Conservation (phyloP, 441 rosid species). For the Aquilaria agallochum region DNA sequence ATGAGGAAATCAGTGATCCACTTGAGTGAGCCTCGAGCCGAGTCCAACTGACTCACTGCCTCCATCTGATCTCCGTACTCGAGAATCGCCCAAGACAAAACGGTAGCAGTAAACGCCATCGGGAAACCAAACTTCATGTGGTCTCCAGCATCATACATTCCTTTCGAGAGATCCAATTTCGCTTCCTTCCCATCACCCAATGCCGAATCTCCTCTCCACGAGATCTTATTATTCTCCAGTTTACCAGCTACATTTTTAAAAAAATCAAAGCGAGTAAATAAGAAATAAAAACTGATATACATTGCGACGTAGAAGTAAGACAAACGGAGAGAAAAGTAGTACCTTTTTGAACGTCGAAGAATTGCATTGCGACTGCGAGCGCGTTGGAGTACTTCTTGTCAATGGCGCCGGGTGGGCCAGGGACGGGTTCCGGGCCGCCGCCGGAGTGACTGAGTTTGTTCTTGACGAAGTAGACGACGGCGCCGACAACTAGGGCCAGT, state of each 20-base stretch:
- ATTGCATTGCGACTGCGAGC: conserved; percentile 70
- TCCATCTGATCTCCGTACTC: conserved; percentile 74
- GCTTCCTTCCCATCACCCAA: conserved; percentile 57
- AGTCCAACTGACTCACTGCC: conserved; percentile 46
- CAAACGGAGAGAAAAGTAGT: conserved; percentile 1
- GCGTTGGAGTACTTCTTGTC: conserved; percentile 76
- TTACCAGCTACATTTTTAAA: conserved; percentile 47
- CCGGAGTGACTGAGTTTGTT: conserved; percentile 36
- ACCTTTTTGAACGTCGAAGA: conserved; percentile 95
- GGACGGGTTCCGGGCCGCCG: conserved; percentile 33
- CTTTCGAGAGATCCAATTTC: conserved; percentile 53
- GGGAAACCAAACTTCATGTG: conserved; percentile 72
- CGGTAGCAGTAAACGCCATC: conserved; percentile 66
- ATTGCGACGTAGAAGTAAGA: neutral
- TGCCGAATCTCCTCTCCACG: conserved; percentile 79
- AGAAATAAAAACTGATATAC: neutral
- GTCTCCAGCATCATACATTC: conserved; percentile 85
- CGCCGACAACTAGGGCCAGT: conserved; percentile 47
- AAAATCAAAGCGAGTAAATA: neutral
- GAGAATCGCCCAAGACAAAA: conserved; percentile 62
- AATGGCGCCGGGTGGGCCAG: conserved; percentile 77
- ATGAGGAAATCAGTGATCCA: conserved; percentile 82
- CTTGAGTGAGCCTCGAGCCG: conserved; percentile 58
- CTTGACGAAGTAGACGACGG: conserved; percentile 45
- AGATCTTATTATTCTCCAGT: conserved; percentile 41